Base-by-base conservation (phyloP, 345 rosid genomes). In the Populus pruinosa region DNA sequence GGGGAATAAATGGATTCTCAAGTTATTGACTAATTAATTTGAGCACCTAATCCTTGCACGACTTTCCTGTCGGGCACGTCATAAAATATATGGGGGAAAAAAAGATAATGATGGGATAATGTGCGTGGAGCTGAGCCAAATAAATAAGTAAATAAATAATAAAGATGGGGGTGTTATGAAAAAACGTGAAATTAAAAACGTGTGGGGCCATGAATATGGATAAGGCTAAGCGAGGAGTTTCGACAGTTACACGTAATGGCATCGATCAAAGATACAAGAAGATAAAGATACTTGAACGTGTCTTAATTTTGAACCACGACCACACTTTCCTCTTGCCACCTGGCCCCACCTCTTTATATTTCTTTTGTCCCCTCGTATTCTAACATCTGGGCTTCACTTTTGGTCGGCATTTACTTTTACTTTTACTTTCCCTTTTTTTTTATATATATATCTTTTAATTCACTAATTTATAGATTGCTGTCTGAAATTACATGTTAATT, bases 181-280 rank as follows among this genome's bases (percentile, higher is more conserved):
- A 59, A 59, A 59, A 5, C 29, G 64, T 67, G 43, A 18, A 8
- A 67, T 41, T 21, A 38, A 10, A 38, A 10, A 11, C 29, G 63
- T 41, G 33, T 39, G 71, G 71, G 53, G 0, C 71, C 33, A 13
- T 16, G 49, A 0, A 5, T 69, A 4, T 20, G 68, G 76, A 73
- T 56, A 59, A 73, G 76, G 53, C 44, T 56, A 33, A 21, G 49
- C 36, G 29, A 61, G 2, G 23, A 72, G 49, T 56, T 38, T 61
- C 16, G 68, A 17, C 75, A 21, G 44, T 25, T 16, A n/a, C 76
- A 61, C 76, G 76, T 73, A 49, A 53, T 71, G 43, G 23, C 44
- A 36, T n/a, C 39, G 12, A 17, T 38, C 5, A 10, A 10, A 23
- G 11, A 23, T 13, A 23, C 38, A 1, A 39, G 17, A 36, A 10